Evolutionary conservation across 495 filamentous ascomycete species (phyloP), one percentile per base, ranked within the genome.

Genomic region (Aspergillus coremiiformis): DNA sequence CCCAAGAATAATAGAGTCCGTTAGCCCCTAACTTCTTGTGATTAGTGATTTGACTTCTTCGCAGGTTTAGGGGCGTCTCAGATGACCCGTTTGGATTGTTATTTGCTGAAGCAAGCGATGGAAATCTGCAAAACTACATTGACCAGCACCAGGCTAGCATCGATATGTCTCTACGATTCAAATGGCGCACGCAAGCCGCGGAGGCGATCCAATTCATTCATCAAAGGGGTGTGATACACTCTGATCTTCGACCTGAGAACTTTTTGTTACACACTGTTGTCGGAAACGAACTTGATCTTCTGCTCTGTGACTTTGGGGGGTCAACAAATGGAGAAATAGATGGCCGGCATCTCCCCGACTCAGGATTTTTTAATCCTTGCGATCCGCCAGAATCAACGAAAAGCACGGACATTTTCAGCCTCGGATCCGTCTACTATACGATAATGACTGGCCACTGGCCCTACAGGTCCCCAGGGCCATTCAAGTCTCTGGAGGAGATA

Each of bases 391-490:
- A 22, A 32, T 49, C 47, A 14, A 49, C 47, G 5, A 12, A 49
- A 12, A 12, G 10, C 8, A 41, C 33, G 8, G 47, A 49, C 21
- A 49, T 49, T 3, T 49, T 39, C 47, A 49, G 47, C 21, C 47
- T 39, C 14, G 32, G 47, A 33, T 39, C 47, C 1, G 24, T 49
- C 7, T 41, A 7, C 21, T 49, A 49, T 27, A 49, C 47, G 17
- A 41, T 49, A 8, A 49, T 49, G 47, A 49, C 47, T 17, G 47
- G 33, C 21, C 47, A 49, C 41, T 44, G 39, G 39, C 49, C 49
- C 19, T 44, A 44, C 17, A n/a, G 12, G 5, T 44, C 24, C 4
- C 49, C 23, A 4, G 49, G 39, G 7, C 32, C 41, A 52, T 39
- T 52, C 21, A 15, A 50, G 5, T 39, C 32, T 27, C 8, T 50